Conservation (phyloP, 495 filamentous ascomycete species). For the Xylaria longipes region DNA sequence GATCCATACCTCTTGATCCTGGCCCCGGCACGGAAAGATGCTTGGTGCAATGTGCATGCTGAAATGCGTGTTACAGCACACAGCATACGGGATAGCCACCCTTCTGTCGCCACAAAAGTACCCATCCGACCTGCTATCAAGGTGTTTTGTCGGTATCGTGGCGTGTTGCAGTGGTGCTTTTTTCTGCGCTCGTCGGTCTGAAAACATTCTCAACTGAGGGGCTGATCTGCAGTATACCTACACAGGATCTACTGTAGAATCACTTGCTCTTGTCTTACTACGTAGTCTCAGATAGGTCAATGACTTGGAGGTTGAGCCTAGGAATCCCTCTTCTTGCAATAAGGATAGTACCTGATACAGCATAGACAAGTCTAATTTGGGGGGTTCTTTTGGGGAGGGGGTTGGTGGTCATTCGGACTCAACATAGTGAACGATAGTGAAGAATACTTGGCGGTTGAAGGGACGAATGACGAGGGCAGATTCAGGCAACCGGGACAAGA, state of each 20-base stretch:
- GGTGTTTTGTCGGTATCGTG: constrained; percentile 8
- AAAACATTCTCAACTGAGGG: constrained; percentile 2
- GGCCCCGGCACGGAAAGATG: background rate
- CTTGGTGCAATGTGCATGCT: background rate
- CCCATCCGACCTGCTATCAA: constrained; percentile 1
- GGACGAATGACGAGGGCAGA: constrained; percentile 12
- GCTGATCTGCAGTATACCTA: background rate
- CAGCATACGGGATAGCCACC: background rate
- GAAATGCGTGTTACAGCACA: constrained; percentile 2
- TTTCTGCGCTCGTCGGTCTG: constrained; percentile 7
- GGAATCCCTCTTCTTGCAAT: background rate
- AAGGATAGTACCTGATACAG: background rate
- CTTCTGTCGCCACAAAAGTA: constrained; percentile 12
- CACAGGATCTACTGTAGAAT: background rate
- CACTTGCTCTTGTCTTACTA: background rate
- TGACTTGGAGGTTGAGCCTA: background rate
- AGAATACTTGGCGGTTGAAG: background rate
- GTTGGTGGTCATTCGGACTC: too few relatives aligned
- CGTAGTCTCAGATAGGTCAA: background rate
- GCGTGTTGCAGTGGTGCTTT: constrained; percentile 13
- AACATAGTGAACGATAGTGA: background rate
- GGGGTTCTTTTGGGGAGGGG: too few relatives aligned
- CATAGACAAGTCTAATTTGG: background rate
- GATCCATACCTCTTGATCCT: background rate
- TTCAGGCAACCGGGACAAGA: background rate